Evolutionary conservation across 1,139 yeast genomes (phyloP), one percentile per base, ranked within the genome.

Genomic region (Meyerozyma smithsonii): DNA sequence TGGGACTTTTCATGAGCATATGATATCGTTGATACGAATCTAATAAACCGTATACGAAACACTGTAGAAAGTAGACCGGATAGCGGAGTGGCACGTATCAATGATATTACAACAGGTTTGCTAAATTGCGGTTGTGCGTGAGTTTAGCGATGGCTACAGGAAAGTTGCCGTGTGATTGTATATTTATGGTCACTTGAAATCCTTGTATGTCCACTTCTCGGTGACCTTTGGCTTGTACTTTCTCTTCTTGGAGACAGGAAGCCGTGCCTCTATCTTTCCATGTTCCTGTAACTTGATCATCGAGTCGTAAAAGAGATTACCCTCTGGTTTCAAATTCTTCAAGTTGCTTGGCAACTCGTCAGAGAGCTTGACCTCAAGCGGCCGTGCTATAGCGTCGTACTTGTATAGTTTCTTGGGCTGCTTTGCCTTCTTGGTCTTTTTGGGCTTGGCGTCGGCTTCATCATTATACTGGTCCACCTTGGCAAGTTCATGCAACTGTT

Each of bases 121-220:
- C n/a, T n/a, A n/a, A n/a, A n/a, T n/a, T n/a, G n/a, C n/a, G n/a
- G n/a, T n/a, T n/a, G n/a, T n/a, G n/a, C n/a, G n/a, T n/a, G n/a
- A n/a, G n/a, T n/a, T n/a, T n/a, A n/a, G n/a, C n/a, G n/a, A n/a
- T n/a, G n/a, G n/a, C n/a, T n/a, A n/a, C n/a, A n/a, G n/a, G n/a
- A n/a, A n/a, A n/a, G n/a, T n/a, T n/a, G n/a, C n/a, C n/a, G n/a
- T n/a, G n/a, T n/a, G n/a, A n/a, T n/a, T n/a, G n/a, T n/a, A n/a
- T n/a, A n/a, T n/a, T n/a, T n/a, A n/a, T n/a, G n/a, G 24, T 52
- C 67, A 85, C 64, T 84, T 84, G 56, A 85, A 84, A 64, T 89
- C 95, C 66, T 89, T 90, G 64, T 84, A 87, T 33, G 90, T 77
- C 95, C 96, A 89, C 63, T 88, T 89, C 61, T 88, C 96, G 28